Conservation (phyloP, 2,329 filamentous ascomycete species). For the Paecilomyces dactylethromorphus region DNA sequence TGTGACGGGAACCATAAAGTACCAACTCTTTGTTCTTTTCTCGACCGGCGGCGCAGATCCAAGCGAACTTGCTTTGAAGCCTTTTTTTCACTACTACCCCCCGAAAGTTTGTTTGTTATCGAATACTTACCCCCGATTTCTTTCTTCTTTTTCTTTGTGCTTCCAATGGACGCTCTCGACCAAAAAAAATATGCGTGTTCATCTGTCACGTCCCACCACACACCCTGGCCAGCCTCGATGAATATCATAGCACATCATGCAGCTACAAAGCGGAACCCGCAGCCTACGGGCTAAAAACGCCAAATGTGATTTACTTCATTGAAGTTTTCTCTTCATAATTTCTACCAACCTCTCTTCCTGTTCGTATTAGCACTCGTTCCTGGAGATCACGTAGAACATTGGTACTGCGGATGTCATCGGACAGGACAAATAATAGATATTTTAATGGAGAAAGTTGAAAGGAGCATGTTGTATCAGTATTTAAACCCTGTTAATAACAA, state of each 20-base stretch:
- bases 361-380: not conserved
- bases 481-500: too few relatives aligned
- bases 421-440: not conserved
- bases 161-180: conserved; percentile 2
- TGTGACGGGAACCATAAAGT: not conserved
- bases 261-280: not conserved
- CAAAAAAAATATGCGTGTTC: not conserved
- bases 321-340: not conserved
- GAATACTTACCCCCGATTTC: conserved; percentile 8
- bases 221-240: not conserved
- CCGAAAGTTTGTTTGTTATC: not conserved
- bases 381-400: not conserved
- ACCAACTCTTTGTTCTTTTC: conserved; percentile 5
- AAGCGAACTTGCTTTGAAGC: conserved; percentile 7
- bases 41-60: conserved; percentile 13
- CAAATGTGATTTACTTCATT: not conserved
- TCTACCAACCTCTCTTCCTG: not conserved
- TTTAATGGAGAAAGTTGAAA: not conserved
- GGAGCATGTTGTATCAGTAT: not conserved
- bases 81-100: conserved; percentile 9
- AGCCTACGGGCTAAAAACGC: not conserved
- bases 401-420: not conserved
- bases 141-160: conserved; percentile 9
- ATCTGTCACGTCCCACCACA: not conserved
- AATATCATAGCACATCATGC: not conserved